These are phyloP conservation scores for Cetradonia linearis DNA, from an alignment of 495 filamentous ascomycete genomes.

Conservation along the genomic window DNA sequence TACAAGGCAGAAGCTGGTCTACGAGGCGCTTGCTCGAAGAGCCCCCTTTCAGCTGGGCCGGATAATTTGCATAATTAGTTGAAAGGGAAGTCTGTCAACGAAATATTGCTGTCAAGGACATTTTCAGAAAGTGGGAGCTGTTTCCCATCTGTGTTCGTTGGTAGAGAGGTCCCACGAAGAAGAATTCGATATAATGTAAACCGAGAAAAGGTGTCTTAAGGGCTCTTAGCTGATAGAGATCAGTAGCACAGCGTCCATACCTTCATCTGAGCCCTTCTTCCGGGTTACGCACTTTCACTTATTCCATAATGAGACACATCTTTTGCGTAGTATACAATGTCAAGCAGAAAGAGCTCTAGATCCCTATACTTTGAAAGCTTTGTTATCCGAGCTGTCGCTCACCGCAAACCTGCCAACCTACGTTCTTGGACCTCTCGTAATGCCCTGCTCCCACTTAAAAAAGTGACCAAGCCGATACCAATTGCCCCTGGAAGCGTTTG, in stretches of 20 bases:
- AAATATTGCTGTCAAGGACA: background rate
- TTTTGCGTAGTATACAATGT: background rate
- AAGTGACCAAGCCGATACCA: constrained; percentile 56
- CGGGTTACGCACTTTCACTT: too few species aligned
- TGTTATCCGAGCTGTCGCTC: background rate
- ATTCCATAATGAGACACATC: background rate
- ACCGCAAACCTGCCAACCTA: constrained; percentile 65
- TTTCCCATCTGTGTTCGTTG: background rate
- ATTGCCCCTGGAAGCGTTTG: constrained; percentile 67
- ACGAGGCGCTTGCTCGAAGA: background rate
- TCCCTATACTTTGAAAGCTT: background rate
- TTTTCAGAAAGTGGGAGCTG: background rate
- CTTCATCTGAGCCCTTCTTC: background rate
- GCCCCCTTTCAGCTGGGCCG: background rate
- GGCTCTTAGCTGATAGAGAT: background rate
- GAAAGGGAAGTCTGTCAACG: background rate
- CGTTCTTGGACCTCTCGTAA: constrained; percentile 85
- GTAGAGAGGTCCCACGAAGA: background rate
- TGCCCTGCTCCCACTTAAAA: constrained; percentile 84
- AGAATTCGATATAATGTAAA: background rate
- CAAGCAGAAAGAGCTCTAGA: background rate
- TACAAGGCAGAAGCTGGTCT: background rate
- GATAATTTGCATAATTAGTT: background rate
- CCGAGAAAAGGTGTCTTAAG: background rate
- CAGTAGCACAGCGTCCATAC: background rate